Conservation (phyloP, 352 stramenopile species). For the Phytophthora parvispora region DNA sequence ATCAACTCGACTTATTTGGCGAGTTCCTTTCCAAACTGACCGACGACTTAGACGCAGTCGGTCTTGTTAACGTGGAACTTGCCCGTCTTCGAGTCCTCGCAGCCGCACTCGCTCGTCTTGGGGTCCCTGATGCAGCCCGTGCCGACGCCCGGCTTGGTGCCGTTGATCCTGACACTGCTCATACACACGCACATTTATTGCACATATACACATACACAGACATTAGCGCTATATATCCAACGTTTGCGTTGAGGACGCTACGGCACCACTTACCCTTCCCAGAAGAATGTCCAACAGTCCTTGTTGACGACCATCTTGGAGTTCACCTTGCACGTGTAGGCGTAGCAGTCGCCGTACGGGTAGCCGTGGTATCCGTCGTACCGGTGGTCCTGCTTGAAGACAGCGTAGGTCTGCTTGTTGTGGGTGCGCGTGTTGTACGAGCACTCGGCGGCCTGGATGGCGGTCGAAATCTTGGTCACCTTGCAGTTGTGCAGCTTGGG, state of each 20-base stretch:
- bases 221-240: background rate
- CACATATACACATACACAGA: constrained; percentile 5
- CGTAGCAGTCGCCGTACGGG: constrained; percentile 39
- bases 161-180: constrained; percentile 25
- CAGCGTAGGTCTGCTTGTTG: constrained; percentile 39
- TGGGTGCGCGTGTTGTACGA: constrained; percentile 48
- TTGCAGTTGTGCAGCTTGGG: constrained; percentile 28
- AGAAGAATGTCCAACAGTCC: constrained; percentile 51
- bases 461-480: constrained; percentile 19
- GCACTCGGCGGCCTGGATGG: constrained; percentile 52
- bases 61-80: constrained; percentile 32
- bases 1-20: constrained; percentile 6
- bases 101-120: constrained; percentile 33
- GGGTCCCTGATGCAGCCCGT: constrained; percentile 43
- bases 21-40: background rate
- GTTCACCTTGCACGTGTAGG: constrained; percentile 33
- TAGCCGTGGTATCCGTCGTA: constrained; percentile 42
- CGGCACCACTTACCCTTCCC: constrained; percentile 27
- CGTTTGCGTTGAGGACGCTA: too few species aligned
- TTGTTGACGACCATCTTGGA: constrained; percentile 26
- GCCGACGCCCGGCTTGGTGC: constrained; percentile 16
- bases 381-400: constrained; percentile 41
- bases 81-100: constrained; percentile 38
- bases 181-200: too few species aligned
- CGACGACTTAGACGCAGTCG: constrained; percentile 23